phyloP scores from a whole-genome alignment of 1,284 basidiomycete species.

The Irpex sp. region DNA sequence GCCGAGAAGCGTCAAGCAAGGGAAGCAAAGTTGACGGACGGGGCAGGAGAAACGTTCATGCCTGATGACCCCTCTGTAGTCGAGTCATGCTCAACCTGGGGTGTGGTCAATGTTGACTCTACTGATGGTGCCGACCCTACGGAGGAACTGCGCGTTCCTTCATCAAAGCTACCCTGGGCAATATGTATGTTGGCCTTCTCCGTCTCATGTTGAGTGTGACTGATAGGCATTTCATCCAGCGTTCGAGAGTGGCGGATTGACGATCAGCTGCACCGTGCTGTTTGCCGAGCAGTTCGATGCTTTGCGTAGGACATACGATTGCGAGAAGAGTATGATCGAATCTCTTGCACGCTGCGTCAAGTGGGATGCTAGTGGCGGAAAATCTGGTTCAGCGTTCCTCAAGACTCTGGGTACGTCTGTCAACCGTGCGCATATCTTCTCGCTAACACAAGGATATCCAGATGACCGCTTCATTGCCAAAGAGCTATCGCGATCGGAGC shows the following conservation, averaged over 20 bases:
- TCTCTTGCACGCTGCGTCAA: constrained; percentile 93
- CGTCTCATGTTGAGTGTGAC: neutral
- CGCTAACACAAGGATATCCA: constrained; percentile 23
- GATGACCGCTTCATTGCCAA: constrained; percentile 99
- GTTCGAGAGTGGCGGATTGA: constrained; percentile 87
- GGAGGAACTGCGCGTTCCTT: constrained; percentile 73
- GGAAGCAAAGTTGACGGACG: constrained; percentile 65
- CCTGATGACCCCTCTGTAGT: constrained; percentile 79
- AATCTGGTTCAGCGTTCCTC: constrained; percentile 94
- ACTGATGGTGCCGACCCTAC: constrained; percentile 64
- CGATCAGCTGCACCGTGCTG: constrained; percentile 94
- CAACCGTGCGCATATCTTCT: neutral
- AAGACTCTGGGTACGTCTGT: constrained; percentile 78
- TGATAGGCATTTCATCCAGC: constrained; percentile 42
- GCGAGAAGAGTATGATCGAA: constrained; percentile 91
- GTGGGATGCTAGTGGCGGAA: constrained; percentile 95
- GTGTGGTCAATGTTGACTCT: constrained; percentile 77
- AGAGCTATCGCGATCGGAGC: constrained; percentile 88
- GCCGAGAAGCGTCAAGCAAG: constrained; percentile 67
- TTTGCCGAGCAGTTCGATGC: constrained; percentile 98
- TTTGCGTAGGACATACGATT: constrained; percentile 87
- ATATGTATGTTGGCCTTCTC: constrained; percentile 49
- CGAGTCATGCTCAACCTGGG: constrained; percentile 82
- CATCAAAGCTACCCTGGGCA: constrained; percentile 76
- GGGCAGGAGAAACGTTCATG: constrained; percentile 73